Conservation (phyloP, 1,139 yeast species). For the Pichia norvegensis region DNA sequence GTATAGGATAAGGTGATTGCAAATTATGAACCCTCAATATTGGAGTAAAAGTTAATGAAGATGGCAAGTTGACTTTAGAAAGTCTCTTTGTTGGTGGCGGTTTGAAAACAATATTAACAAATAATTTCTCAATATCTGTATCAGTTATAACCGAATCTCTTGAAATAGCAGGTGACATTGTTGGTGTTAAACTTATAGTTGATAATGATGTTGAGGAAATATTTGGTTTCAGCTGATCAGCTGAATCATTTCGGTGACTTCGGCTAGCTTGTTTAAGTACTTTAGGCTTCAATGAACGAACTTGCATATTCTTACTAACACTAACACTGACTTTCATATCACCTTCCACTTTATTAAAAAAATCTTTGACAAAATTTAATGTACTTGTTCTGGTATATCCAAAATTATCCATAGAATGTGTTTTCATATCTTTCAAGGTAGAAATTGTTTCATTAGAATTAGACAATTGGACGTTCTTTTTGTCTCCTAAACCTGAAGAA, state of each 20-base stretch:
- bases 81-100: background rate
- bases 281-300: conserved; percentile 16
- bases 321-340: conserved; percentile 8
- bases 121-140: conserved; percentile 3
- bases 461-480: conserved; percentile 3
- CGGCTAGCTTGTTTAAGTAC: background rate
- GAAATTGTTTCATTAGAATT: conserved; percentile 2
- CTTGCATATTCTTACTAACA: conserved; percentile 9
- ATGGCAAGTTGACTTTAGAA: conserved; percentile 14
- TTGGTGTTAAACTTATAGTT: background rate
- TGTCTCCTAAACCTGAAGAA: conserved; percentile 7
- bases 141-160: background rate
- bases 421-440: conserved; percentile 3
- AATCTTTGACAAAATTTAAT: conserved; percentile 8
- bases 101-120: conserved; percentile 9
- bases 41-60: conserved; percentile 11
- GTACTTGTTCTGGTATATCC: conserved; percentile 6
- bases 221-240: background rate
- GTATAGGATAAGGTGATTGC: conserved; percentile 18
- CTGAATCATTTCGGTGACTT: background rate
- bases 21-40: conserved; percentile 15
- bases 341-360: conserved; percentile 18
- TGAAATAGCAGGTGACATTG: conserved; percentile 3
- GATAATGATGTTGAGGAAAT: background rate
- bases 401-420: background rate